These are phyloP conservation scores for Rhodamnia rubescens DNA, from an alignment of 345 rosid species.

Conservation along the genomic window DNA sequence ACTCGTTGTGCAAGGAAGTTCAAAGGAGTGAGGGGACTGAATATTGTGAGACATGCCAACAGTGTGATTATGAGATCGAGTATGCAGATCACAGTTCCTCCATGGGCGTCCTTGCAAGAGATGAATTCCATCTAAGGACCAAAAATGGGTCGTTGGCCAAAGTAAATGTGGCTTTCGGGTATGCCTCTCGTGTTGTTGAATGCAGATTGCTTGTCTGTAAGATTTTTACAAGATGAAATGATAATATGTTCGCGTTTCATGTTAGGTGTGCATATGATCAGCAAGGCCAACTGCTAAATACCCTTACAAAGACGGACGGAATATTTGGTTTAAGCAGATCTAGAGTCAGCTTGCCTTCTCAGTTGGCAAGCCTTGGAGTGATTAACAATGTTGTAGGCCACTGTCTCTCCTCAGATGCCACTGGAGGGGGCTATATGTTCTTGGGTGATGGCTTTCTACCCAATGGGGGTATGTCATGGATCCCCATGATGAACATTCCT, in stretches of 20 bases:
- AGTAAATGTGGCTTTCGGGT: constrained; percentile 68
- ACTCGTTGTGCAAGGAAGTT: constrained; percentile 52
- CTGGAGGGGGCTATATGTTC: constrained; percentile 73
- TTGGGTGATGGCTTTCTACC: constrained; percentile 81
- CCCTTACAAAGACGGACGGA: constrained; percentile 75
- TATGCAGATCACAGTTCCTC: constrained; percentile 95
- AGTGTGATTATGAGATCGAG: constrained; percentile 91
- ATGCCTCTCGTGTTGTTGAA: neutral
- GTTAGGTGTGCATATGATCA: constrained; percentile 94
- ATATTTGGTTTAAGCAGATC: constrained; percentile 84
- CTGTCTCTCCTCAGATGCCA: constrained; percentile 56
- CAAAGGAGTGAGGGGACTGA: constrained; percentile 37
- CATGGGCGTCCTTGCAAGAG: constrained; percentile 80
- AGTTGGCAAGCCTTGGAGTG: constrained; percentile 68
- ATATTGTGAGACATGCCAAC: constrained; percentile 49
- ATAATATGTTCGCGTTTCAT: constrained; percentile 3
- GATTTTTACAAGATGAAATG: neutral
- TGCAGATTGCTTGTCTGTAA: neutral
- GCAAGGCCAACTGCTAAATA: constrained; percentile 66
- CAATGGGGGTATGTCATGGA: constrained; percentile 70
- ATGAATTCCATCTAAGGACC: constrained; percentile 50
- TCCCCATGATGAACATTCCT: constrained; percentile 52
- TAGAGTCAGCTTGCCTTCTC: constrained; percentile 86
- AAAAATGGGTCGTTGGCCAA: constrained; percentile 59
- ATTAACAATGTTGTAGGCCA: constrained; percentile 82